A percentile compares a stretch with the other conserved stretches of the same genome.
phyloP scores from a whole-genome alignment of 768 basidiomycete species.

The Kwoniella botswanensis region DNA sequence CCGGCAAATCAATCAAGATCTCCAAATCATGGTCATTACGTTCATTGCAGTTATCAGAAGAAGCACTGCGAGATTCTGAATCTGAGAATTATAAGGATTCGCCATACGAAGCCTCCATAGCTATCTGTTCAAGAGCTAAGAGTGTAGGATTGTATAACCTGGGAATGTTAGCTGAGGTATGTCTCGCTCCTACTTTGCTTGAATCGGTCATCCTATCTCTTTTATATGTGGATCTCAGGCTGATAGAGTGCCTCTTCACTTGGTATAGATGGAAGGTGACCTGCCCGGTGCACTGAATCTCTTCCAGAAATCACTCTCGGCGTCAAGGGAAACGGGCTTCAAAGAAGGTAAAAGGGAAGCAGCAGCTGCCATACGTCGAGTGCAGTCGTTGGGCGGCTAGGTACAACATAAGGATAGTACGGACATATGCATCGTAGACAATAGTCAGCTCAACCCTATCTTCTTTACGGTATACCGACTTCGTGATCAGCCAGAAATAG shows the following conservation, averaged over 20 bases:
- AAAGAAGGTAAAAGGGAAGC: slow-evolving; percentile 52
- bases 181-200: slow-evolving; percentile 2
- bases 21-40: slow-evolving; percentile 53
- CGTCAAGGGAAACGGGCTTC: slow-evolving; percentile 46
- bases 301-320: slow-evolving; percentile 35
- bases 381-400: slow-evolving; percentile 22
- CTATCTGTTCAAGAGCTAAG: slow-evolving; percentile 46
- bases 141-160: slow-evolving; percentile 51
- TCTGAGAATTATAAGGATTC: slow-evolving; percentile 13
- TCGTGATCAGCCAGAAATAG: background rate
- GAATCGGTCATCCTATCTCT: too few species aligned
- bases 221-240: too few species aligned
- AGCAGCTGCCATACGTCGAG: slow-evolving; percentile 43
- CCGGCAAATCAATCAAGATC: slow-evolving; percentile 41
- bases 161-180: slow-evolving; percentile 55
- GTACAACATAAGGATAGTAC: background rate
- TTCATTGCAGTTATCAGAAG: slow-evolving; percentile 46
- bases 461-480: background rate
- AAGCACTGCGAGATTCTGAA: slow-evolving; percentile 31
- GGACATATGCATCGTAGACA: background rate
- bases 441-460: background rate
- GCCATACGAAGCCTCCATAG: slow-evolving; percentile 19
- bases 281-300: slow-evolving; percentile 35
- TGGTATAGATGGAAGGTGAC: slow-evolving; percentile 50
- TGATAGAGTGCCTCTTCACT: background rate